Conservation (phyloP, 768 basidiomycete genomes). For the Hygrocybe punicea region DNA sequence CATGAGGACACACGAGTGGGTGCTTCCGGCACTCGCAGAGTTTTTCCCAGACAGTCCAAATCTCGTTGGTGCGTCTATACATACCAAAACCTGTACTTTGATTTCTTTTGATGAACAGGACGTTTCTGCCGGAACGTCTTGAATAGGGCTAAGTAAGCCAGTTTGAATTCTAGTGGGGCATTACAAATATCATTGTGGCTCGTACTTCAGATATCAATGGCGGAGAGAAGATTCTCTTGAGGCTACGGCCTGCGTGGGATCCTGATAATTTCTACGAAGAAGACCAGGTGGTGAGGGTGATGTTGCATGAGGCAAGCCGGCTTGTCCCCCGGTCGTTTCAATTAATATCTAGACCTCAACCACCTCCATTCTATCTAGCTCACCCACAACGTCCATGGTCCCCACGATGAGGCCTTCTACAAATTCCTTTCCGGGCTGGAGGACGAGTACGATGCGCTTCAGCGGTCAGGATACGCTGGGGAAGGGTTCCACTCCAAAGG, state of each 20-base stretch:
- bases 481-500: conserved; percentile 89
- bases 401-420: conserved; percentile 85
- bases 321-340: too few species aligned
- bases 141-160: conserved; percentile 39
- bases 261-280: conserved; percentile 72
- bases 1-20: conserved; percentile 84
- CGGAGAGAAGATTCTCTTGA: conserved; percentile 79
- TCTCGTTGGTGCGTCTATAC: conserved; percentile 58
- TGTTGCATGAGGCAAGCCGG: conserved; percentile 84
- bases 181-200: too few species aligned
- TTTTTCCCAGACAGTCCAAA: conserved; percentile 77
- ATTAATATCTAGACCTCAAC: background rate
- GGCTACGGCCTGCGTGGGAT: conserved; percentile 68
- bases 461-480: conserved; percentile 78
- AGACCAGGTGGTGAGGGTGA: conserved; percentile 72
- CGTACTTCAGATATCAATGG: conserved; percentile 61
- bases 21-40: conserved; percentile 74
- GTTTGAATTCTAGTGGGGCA: too few species aligned
- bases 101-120: background rate
- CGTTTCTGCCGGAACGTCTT: background rate
- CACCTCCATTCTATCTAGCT: conserved; percentile 46
- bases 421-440: conserved; percentile 68
- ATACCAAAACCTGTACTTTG: background rate
- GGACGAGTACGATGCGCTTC: conserved; percentile 80
- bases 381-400: conserved; percentile 84